Base-by-base conservation (phyloP, 164 flowering plant genomes). In the Euptelea pleiosperma region DNA sequence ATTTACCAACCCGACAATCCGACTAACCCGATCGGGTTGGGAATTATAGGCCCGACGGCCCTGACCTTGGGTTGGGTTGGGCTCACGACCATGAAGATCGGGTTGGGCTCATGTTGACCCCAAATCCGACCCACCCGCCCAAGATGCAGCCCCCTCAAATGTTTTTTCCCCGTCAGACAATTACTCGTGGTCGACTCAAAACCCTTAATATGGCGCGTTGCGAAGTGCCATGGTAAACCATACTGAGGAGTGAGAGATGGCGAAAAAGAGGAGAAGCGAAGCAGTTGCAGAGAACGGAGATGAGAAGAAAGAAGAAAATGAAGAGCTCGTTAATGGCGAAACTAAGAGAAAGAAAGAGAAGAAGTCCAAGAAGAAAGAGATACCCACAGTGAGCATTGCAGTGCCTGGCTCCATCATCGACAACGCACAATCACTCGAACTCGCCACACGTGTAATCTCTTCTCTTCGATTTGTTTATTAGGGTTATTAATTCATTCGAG, bases 321-420 rank as follows among this genome's bases (percentile, higher is more conserved):
- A 48, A 35, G 54, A 51, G 34, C 58, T 67, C 31, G 16, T 22
- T 8, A 75, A 70, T 43, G 79, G 82, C 50, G 80, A 59, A 29
- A 52, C 66, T 14, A 57, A 58, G 61, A 63, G 49, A 70, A 65
- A 42, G 64, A 36, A 21, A 25, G 47, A 33, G 19, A 54, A 55
- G 52, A 66, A 54, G 15, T 58, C 57, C 51, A 51, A 62, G 33
- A 55, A 51, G 8, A 46, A 48, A 21, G 47, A 53, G 18, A 47
- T 64, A 4, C 80, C 90, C 3, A 90, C 99, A 0, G 79, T 93
- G 61, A 81, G 83, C 66, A 71, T 93, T 22, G 99, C 95, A 29
- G 64, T 93, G 11, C 71, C 97, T 44, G 96, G 91, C 21, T 93
- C 99, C 52, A 90, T 93, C 75, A 85, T 90, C 59, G 77, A 85